Evolutionary conservation across 139 green algal species (phyloP), one percentile per base, ranked within the genome.

Genomic region (Yamagishiella unicocca): DNA sequence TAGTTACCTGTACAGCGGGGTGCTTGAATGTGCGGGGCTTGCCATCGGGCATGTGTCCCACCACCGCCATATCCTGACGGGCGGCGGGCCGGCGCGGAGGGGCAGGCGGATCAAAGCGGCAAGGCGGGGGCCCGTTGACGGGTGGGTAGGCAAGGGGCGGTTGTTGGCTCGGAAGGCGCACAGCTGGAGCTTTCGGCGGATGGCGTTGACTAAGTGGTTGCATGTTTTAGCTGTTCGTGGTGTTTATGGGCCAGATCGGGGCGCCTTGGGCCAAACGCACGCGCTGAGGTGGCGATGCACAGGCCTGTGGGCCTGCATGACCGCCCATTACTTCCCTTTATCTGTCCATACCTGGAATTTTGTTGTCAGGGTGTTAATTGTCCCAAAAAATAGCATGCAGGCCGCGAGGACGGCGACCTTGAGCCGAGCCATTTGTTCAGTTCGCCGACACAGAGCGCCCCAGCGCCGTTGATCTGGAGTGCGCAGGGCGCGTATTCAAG

Each of bases 341-440:
- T n/a, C n/a, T n/a, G n/a, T n/a, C n/a, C n/a, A 78, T 42, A 93
- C 96, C 91, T 98, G 95, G 29, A 95, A 94, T 77, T 98, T 98
- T 5, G 92, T 97, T 37, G 90, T 90, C 1, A 98, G 95, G 1
- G 96, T 98, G 89, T 98, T 98, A 55, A 98, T 92, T 9, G 90
- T 93, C 22, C 96, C 96, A 37, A 93, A 93, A 5, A 95, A 29
- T 0, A 96, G 91, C 91, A 95, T 95, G 40, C 64, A 77, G 1
- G 84, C 38, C 4, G 92, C 88, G n/a, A 93, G 80, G 8, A 93
- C 27, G 12, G 85, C 19, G 21, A 93, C 90, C 25, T 45, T 43
- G 2, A 85, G 46, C 72, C 45, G 19, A 17, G 78, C 80, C 80
- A 86, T 85, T 70, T 31, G 53, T 10, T 14, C 35, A 31, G 38